A percentile compares a stretch with the other conserved stretches of the same genome.
These are phyloP conservation scores for Xylaria multiplex DNA, from an alignment of 2,329 filamentous ascomycete genomes.

Conservation along the genomic window DNA sequence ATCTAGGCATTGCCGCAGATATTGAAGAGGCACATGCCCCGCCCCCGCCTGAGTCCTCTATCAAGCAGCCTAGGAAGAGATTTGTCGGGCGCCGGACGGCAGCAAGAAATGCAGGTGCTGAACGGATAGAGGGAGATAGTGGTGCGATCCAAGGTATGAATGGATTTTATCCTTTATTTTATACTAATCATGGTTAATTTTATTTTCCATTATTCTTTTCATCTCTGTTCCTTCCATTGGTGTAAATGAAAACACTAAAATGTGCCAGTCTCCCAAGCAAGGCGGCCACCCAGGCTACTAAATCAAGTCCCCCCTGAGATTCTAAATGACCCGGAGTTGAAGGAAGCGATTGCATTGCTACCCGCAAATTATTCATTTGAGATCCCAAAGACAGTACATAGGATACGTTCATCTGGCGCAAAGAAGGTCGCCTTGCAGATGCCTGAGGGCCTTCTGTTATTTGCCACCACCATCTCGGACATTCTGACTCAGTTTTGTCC, in stretches of 20 bases:
- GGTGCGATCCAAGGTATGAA: constrained; percentile 74
- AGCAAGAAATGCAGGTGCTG: constrained; percentile 54
- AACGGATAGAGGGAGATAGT: constrained; percentile 63
- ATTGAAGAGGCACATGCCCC: constrained; percentile 63
- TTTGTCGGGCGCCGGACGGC: constrained; percentile 85
- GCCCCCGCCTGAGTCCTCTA: constrained; percentile 42
- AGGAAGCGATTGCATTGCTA: constrained; percentile 85
- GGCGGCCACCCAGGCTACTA: constrained; percentile 79
- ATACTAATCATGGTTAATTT: too few relatives aligned
- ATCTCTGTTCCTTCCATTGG: neutral
- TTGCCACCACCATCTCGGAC: constrained; percentile 97
- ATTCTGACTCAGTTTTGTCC: constrained; percentile 95
- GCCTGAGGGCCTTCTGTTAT: constrained; percentile 92
- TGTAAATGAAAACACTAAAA: constrained; percentile 18
- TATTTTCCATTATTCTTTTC: neutral
- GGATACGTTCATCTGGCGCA: constrained; percentile 81
- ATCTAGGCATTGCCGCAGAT: constrained; percentile 75
- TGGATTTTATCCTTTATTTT: neutral
- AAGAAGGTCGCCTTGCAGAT: constrained; percentile 94
- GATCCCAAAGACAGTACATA: constrained; percentile 97
- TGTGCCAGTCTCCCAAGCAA: constrained; percentile 72
- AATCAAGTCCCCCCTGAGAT: constrained; percentile 93
- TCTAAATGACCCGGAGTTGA: constrained; percentile 83
- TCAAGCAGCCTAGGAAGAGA: constrained; percentile 84
- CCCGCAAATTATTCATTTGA: constrained; percentile 99